These are phyloP conservation scores for Sherardia arvensis DNA, from an alignment of 257 asterid species.

Conservation along the genomic window DNA sequence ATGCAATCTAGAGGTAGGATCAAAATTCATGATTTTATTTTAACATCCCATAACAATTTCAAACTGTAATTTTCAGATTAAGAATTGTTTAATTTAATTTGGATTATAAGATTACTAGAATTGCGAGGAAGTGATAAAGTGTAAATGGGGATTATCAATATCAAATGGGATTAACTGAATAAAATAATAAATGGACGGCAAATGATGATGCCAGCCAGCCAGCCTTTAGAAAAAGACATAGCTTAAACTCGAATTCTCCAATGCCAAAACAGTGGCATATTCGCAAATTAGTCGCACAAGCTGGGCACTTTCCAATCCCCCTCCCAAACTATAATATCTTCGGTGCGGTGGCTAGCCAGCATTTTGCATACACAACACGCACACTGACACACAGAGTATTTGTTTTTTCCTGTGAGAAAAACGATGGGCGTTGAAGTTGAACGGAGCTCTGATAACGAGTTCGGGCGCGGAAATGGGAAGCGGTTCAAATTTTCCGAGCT, in stretches of 20 bases:
- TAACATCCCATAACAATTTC: too few relatives aligned
- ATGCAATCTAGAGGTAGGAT: too few relatives aligned
- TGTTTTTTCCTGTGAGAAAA: not conserved
- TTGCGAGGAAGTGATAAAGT: too few relatives aligned
- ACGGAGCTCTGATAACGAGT: constrained; percentile 23
- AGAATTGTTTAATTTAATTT: too few relatives aligned
- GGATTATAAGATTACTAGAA: too few relatives aligned
- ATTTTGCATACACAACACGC: constrained; percentile 6
- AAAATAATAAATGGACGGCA: constrained; percentile 23
- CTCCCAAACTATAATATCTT: not conserved
- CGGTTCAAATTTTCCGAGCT: constrained; percentile 32
- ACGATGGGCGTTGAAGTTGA: constrained; percentile 43
- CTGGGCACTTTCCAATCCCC: not conserved
- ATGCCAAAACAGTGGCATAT: constrained; percentile 2
- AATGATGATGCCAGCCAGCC: constrained; percentile 14
- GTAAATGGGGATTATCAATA: too few relatives aligned
- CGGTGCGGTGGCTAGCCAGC: not conserved
- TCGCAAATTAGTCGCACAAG: constrained; percentile 1
- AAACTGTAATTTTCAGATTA: too few relatives aligned
- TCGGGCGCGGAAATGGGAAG: constrained; percentile 25
- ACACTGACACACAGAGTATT: not conserved
- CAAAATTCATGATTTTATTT: too few relatives aligned
- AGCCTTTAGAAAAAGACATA: constrained; percentile 1
- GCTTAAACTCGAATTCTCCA: not conserved
- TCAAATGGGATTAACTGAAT: too few relatives aligned